Percentiles rank a stretch among this genome's conserved stretches.
phyloP scores from a whole-genome alignment of 2,329 filamentous ascomycete species.

The Arthrobotrys iridis region DNA sequence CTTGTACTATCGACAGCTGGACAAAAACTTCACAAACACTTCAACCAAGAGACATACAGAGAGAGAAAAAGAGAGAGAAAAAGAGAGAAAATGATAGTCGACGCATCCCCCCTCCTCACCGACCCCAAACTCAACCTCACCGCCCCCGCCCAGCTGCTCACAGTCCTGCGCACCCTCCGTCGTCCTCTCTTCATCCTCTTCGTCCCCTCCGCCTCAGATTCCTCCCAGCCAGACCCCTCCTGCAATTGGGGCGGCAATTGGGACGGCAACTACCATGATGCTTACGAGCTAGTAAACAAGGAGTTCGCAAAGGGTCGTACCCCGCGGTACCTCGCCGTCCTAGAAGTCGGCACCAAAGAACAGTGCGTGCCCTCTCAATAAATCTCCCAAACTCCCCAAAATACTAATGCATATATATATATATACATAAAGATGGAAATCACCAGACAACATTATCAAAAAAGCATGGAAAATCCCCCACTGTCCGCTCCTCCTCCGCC shows the following conservation, averaged over 20 bases:
- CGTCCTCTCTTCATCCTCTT: conserved; percentile 61
- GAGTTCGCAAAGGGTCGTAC: conserved; percentile 59
- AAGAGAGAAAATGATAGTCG: conserved; percentile 13
- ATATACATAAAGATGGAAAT: neutral
- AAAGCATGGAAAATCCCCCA: neutral
- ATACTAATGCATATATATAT: neutral
- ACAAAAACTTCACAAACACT: too few species aligned
- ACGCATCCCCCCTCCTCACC: neutral
- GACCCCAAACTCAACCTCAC: conserved; percentile 11
- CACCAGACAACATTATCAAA: neutral
- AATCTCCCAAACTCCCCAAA: neutral
- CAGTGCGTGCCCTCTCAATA: conserved; percentile 31
- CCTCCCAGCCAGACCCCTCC: neutral
- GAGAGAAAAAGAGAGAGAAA: too few species aligned
- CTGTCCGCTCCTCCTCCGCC: neutral
- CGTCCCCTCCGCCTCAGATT: conserved; percentile 58
- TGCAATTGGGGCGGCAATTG: conserved; percentile 37
- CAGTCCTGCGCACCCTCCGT: neutral
- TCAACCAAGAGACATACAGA: too few species aligned
- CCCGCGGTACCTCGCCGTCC: conserved; percentile 57
- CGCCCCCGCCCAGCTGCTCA: conserved; percentile 16
- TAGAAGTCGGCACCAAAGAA: conserved; percentile 60
- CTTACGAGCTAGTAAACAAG: conserved; percentile 59
- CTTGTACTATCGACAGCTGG: too few species aligned
- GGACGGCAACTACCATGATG: conserved; percentile 60